Evolutionary conservation across 176 grass and related monocot genomes (phyloP).

Genomic region (Cymbopogon citratus): DNA sequence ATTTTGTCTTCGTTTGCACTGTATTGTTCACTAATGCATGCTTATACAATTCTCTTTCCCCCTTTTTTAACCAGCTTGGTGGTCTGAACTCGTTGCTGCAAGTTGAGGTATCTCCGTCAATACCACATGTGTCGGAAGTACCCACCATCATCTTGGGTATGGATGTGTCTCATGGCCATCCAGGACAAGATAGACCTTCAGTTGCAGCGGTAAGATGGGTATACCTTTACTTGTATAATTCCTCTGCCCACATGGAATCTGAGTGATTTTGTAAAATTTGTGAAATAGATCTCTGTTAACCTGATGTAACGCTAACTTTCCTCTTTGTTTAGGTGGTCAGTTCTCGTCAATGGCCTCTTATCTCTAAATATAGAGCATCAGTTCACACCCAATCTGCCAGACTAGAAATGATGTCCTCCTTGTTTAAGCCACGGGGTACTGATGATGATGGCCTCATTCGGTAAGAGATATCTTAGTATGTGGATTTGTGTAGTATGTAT

Average conservation of each 20-base stretch:
- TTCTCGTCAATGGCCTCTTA: slow-evolving; percentile 75
- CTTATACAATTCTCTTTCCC: not conserved
- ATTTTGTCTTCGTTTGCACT: not conserved
- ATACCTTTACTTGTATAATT: not conserved
- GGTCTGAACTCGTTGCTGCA: slow-evolving; percentile 76
- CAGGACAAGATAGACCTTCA: slow-evolving; percentile 73
- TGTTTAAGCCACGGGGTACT: slow-evolving; percentile 61
- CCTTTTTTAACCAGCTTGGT: slow-evolving; percentile 48
- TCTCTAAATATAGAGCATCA: slow-evolving; percentile 80
- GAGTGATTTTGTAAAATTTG: slow-evolving; percentile 3
- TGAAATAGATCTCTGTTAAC: not conserved
- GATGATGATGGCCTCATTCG: slow-evolving; percentile 68
- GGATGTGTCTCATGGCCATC: slow-evolving; percentile 80
- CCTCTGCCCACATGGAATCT: not conserved
- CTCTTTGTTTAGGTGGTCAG: slow-evolving; percentile 63
- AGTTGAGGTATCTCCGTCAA: slow-evolving; percentile 45
- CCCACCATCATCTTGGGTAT: slow-evolving; percentile 88
- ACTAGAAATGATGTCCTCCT: slow-evolving; percentile 66
- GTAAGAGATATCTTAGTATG: slow-evolving; percentile 26
- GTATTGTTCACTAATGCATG: not conserved
- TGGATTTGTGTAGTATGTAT: not conserved
- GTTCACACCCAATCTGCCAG: slow-evolving; percentile 72
- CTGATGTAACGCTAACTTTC: not conserved
- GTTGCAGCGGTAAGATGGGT: slow-evolving; percentile 65
- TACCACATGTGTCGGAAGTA: slow-evolving; percentile 52